Percentiles rank a stretch among this genome's conserved stretches.
phyloP scores from a whole-genome alignment of 2,329 filamentous ascomycete genomes.

The Cladophialophora chaetospira region DNA sequence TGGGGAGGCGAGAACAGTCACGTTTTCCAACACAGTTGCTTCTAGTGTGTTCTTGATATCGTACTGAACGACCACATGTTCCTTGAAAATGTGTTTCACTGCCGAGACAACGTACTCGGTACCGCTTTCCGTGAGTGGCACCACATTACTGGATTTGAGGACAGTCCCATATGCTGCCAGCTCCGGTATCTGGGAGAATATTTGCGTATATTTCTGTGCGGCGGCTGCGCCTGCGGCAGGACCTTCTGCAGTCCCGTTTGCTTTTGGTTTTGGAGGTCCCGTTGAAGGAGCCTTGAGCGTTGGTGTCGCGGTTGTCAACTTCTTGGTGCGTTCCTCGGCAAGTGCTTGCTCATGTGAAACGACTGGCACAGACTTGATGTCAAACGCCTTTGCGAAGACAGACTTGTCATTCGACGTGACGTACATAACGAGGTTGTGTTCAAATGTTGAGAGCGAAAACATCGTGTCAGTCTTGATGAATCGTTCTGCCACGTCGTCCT shows the following conservation, averaged over 20 bases:
- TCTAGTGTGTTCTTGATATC: constrained; percentile 97
- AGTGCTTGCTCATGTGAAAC: constrained; percentile 95
- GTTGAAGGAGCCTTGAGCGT: constrained; percentile 91
- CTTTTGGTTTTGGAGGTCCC: constrained; percentile 70
- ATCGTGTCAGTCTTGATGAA: constrained; percentile 98
- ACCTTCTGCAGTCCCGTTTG: constrained; percentile 69
- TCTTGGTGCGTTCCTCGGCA: constrained; percentile 94
- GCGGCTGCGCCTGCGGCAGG: constrained; percentile 71
- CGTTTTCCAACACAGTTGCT: constrained; percentile 86
- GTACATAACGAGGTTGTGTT: constrained; percentile 97
- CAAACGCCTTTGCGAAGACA: constrained; percentile 82
- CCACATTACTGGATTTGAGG: constrained; percentile 82
- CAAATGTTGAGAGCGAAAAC: constrained; percentile 91
- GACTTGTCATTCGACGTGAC: constrained; percentile 89
- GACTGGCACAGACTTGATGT: constrained; percentile 85
- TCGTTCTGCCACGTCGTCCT: constrained; percentile 78
- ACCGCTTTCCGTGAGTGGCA: constrained; percentile 94
- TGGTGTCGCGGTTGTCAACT: constrained; percentile 87
- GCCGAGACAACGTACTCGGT: constrained; percentile 95
- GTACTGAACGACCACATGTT: constrained; percentile 93
- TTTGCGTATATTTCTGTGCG: constrained; percentile 85
- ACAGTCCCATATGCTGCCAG: constrained; percentile 85
- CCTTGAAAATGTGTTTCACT: constrained; percentile 97
- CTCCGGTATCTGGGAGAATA: constrained; percentile 85
- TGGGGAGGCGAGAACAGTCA: constrained; percentile 78